phyloP scores from a whole-genome alignment of 768 basidiomycete species.

The Galerina marginata region DNA sequence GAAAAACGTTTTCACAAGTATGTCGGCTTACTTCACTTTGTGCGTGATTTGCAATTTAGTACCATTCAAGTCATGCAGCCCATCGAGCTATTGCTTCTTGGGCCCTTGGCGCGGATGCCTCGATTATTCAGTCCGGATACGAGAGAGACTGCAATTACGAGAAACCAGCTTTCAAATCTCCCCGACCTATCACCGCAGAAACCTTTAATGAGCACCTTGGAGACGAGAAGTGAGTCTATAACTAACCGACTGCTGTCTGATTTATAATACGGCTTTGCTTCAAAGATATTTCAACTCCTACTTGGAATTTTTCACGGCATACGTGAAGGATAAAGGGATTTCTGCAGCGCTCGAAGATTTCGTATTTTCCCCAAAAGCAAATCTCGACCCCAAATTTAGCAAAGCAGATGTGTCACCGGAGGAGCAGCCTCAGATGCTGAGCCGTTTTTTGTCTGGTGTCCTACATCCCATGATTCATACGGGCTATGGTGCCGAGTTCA shows the following conservation, averaged over 20 bases:
- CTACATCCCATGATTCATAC: slow-evolving; percentile 70
- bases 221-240: slow-evolving; percentile 50
- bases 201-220: slow-evolving; percentile 64
- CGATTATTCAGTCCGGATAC: slow-evolving; percentile 44
- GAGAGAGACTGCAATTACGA: slow-evolving; percentile 41
- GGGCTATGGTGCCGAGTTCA: slow-evolving; percentile 69
- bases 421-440: slow-evolving; percentile 59
- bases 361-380: slow-evolving; percentile 59
- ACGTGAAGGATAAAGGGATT: slow-evolving; percentile 49
- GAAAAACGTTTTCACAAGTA: slow-evolving; percentile 43
- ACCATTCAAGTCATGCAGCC: slow-evolving; percentile 49
- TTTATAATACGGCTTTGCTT: neutral
- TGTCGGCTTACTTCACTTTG: slow-evolving; percentile 1
- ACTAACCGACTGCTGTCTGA: too few relatives aligned
- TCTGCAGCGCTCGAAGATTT: slow-evolving; percentile 60
- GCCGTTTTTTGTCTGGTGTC: slow-evolving; percentile 58
- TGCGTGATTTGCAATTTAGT: neutral
- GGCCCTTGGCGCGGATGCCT: slow-evolving; percentile 57
- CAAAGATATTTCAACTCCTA: slow-evolving; percentile 65
- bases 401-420: slow-evolving; percentile 17
- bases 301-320: slow-evolving; percentile 55
- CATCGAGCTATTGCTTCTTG: slow-evolving; percentile 66
- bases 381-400: slow-evolving; percentile 37
- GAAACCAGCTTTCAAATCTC: slow-evolving; percentile 46
- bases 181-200: slow-evolving; percentile 45